Conservation (phyloP, 306 rosid species). For the Acacia crassicarpa region DNA sequence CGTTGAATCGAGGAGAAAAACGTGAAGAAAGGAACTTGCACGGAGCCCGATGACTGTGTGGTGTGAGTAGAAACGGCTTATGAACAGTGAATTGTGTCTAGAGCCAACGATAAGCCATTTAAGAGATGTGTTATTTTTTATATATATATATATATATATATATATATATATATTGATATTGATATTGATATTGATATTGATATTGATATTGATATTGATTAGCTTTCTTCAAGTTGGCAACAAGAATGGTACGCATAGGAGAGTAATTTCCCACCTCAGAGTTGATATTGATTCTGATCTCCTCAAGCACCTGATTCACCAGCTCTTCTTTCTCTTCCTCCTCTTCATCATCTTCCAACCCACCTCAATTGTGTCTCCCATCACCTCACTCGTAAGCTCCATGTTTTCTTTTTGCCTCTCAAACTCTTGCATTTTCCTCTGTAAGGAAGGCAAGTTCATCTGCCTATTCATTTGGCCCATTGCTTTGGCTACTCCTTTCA, state of each 20-base stretch:
- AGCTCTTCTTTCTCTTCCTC: constrained; percentile 70
- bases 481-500: constrained; percentile 74
- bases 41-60: no score
- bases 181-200: no score
- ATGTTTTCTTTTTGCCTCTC: constrained; percentile 74
- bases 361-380: constrained; percentile 78
- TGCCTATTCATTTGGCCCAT: constrained; percentile 72
- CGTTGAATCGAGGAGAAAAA: no score
- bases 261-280: constrained; percentile 58
- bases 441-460: constrained; percentile 72
- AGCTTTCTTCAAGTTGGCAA: background rate
- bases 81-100: background rate
- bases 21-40: no score
- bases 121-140: background rate
- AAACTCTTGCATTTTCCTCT: constrained; percentile 70
- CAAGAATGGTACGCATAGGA: background rate
- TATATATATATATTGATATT: no score
- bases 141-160: no score
- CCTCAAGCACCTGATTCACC: constrained; percentile 72
- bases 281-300: constrained; percentile 60
- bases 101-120: background rate
- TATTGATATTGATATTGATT: no score
- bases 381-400: constrained; percentile 62
- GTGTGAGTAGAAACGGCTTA: no score
- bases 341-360: constrained; percentile 70